Evolutionary conservation across 2,329 filamentous ascomycete species (phyloP).

Genomic region (Colletotrichum graminicola): DNA sequence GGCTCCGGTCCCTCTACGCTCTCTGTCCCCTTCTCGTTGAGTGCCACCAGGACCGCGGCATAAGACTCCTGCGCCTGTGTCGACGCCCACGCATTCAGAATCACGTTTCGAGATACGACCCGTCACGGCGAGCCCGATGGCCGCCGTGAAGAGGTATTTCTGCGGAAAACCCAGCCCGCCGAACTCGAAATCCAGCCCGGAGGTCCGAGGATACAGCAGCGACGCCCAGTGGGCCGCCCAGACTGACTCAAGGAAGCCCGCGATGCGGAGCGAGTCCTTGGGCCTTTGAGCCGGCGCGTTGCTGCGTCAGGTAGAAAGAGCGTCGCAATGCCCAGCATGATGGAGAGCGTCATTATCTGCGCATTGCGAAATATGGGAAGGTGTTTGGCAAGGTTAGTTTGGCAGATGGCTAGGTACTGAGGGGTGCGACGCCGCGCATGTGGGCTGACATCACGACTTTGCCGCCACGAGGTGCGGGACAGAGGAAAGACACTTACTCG

Average conservation of each 20-base stretch:
- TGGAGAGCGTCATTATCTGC: constrained; percentile 57
- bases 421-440: not conserved
- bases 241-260: constrained; percentile 53
- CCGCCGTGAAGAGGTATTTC: constrained; percentile 39
- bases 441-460: constrained; percentile 11
- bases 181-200: constrained; percentile 58
- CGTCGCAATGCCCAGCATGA: constrained; percentile 54
- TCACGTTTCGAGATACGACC: constrained; percentile 31
- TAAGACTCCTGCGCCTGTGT: not conserved
- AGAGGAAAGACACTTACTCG: constrained; percentile 45
- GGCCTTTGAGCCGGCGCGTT: constrained; percentile 44
- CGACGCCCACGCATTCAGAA: not conserved
- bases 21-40: not conserved
- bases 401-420: not conserved
- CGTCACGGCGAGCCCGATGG: constrained; percentile 27
- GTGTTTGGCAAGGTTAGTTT: not conserved
- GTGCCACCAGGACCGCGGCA: not conserved
- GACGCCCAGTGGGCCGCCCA: constrained; percentile 56
- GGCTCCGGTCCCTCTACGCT: not conserved
- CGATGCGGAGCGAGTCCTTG: constrained; percentile 50
- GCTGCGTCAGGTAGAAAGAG: constrained; percentile 56
- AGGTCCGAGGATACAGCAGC: constrained; percentile 54
- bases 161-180: constrained; percentile 59
- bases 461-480: not conserved
- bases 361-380: constrained; percentile 55